Conservation (phyloP, 805 yeast species). For the Pichia cephalocereana region DNA sequence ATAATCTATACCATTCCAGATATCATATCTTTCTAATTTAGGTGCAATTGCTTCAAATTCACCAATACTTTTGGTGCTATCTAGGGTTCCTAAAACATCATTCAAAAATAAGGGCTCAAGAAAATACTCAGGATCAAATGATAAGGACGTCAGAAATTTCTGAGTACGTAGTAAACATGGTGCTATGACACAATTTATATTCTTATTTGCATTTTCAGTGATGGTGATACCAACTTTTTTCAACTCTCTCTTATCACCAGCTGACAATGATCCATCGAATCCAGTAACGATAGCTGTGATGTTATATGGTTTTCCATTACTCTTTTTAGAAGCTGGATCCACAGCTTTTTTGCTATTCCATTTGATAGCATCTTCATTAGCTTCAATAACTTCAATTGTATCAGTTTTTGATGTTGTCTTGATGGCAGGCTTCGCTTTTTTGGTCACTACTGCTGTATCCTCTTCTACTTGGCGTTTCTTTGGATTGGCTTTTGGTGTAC, state of each 20-base stretch:
- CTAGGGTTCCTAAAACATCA: slow-evolving; percentile 31
- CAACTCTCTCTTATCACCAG: slow-evolving; percentile 35
- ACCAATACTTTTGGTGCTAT: slow-evolving; percentile 15
- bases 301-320: slow-evolving; percentile 25
- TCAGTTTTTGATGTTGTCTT: background rate
- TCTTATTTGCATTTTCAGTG: slow-evolving; percentile 29
- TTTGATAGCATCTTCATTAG: background rate
- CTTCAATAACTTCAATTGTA: background rate
- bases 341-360: background rate
- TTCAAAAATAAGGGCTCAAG: slow-evolving; percentile 47
- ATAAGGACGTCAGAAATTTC: slow-evolving; percentile 67
- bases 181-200: slow-evolving; percentile 50
- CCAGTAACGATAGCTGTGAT: slow-evolving; percentile 56
- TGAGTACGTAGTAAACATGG: slow-evolving; percentile 81
- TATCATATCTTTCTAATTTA: slow-evolving; percentile 16
- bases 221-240: slow-evolving; percentile 50
- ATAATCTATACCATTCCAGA: slow-evolving; percentile 23
- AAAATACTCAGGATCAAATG: slow-evolving; percentile 43
- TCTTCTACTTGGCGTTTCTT: background rate
- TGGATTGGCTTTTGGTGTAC: background rate
- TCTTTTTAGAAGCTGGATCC: background rate
- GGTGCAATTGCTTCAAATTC: slow-evolving; percentile 22
- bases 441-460: too few species aligned
- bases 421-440: too few species aligned
- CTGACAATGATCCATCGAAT: slow-evolving; percentile 40